Percentiles rank a stretch among this genome's conserved stretches.
phyloP scores from a whole-genome alignment of 164 flowering plant species.

The Euptelea pleiosperma region DNA sequence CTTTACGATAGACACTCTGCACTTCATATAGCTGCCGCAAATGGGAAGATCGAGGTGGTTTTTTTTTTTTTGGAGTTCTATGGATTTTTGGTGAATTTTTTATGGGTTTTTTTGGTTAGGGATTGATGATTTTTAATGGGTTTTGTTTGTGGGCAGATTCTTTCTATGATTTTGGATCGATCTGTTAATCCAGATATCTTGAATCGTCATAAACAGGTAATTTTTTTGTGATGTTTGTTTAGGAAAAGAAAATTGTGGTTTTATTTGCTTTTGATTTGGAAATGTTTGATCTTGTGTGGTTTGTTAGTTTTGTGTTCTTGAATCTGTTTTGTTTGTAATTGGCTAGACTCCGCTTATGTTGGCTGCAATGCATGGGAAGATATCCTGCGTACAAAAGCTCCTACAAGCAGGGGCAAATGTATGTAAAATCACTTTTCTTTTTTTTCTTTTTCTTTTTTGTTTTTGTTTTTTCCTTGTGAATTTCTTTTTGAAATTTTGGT shows the following conservation, averaged over 20 bases:
- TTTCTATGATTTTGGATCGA: conserved; percentile 60
- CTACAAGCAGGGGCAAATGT: conserved; percentile 91
- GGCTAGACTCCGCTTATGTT: conserved; percentile 92
- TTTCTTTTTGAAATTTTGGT: not conserved
- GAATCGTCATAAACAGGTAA: conserved; percentile 89
- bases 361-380: conserved; percentile 95
- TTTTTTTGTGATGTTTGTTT: not conserved
- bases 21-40: conserved; percentile 57
- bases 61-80: not conserved
- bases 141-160: conserved; percentile 43
- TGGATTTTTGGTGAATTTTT: not conserved
- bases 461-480: too few relatives aligned
- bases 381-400: conserved; percentile 72
- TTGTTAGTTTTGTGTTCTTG: not conserved
- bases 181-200: conserved; percentile 62
- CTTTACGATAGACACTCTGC: conserved; percentile 36
- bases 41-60: conserved; percentile 65
- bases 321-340: conserved; percentile 2
- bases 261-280: not conserved
- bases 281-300: not conserved
- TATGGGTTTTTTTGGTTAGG: conserved; percentile 10
- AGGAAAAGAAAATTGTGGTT: not conserved
- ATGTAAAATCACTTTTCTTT: conserved; percentile 19
- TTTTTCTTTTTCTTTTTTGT: too few relatives aligned
- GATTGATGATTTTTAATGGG: conserved; percentile 10